Evolutionary conservation across 805 yeast species (phyloP), one percentile per base, ranked within the genome.

Genomic region (Lipomyces yamadae): DNA sequence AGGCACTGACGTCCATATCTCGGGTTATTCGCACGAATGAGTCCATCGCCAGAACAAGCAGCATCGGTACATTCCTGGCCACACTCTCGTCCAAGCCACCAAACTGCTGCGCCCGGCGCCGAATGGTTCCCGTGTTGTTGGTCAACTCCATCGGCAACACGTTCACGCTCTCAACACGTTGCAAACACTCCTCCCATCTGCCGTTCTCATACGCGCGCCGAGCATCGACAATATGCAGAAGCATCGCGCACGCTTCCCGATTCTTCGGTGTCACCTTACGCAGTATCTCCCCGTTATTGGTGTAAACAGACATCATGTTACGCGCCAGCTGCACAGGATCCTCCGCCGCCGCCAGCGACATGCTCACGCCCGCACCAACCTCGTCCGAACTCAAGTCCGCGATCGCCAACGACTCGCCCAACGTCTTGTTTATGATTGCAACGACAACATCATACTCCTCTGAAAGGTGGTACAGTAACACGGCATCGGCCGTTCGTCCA

Each of bases 371-470:
- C 13, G 71, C 69, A 73, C 73, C 39, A 71, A 67, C 13, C 73
- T 66, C 18, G 74, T 84, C 61, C 39, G 61, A 50, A 64, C 87
- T 89, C 67, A 89, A 80, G 70, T 90, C 97, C 2, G 89, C 85
- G 61, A 88, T 83, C 59, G 90, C 83, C 62, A 94, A 80, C 29
- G 88, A 82, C 75, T 93, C 97, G 42, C 97, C 92, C 48, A 95
- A 80, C 37, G 91, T 79, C 72, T 86, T 84, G 79, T 91, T 92
- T 70, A 92, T 85, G 66, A 92, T 83, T 1, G 84, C 77, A 7
- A 94, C 84, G 13, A 92, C 98, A 37, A 89, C 87, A 74, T 90
- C 89, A 76, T 89, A 89, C 72, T 93, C 97, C 78, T 91, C 96
- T 58, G 96, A 86, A 70, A 94, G 83, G 78, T 93, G 97, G 76